Base-by-base conservation (phyloP, 306 rosid genomes). In the Gynostemma pentaphyllum region DNA sequence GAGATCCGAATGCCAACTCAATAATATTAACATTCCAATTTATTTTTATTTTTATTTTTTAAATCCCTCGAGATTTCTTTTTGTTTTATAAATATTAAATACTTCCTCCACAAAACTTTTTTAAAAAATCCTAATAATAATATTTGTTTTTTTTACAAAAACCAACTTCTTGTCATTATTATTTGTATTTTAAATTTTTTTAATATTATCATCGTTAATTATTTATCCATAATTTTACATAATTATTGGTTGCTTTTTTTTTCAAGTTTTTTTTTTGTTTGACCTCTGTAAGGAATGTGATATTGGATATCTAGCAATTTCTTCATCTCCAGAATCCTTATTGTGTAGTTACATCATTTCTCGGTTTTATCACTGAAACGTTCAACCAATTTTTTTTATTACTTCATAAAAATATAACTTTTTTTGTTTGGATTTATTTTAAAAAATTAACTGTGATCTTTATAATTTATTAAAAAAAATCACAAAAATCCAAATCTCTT, bases 331-430 rank as follows among this genome's bases (percentile, higher is more conserved):
- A 34, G 15, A 7, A 32, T n/a, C 62, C 15, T 27, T 55, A 60
- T 24, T 67, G 76, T 67, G 56, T 71, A 36, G 80, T 74, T 71
- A 48, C 74, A 50, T 71, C 73, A 75, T 21, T 27, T 70, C 45
- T 51, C 15, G 44, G 45, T 61, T 59, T 18, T 28, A 39, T 39
- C 48, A n/a, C 59, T 60, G 56, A 62, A 13, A 52, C 66, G 50
- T 66, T 44, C 67, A 30, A 49, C 54, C 54, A 55, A 5, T n/a
- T 37, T 49, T 13, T 44, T 5, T 29, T 32, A 13, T 45, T 37
- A 12, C n/a, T 9, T 9, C 15, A 2, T 2, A 15, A 13, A 15
- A 13, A 4, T 60, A 39, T 4, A 28, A 3, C 32, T 19, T 47
- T 64, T 55, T 54, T 9, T 19, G 9, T 9, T 15, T 37, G 2